phyloP scores from a whole-genome alignment of 2,329 filamentous ascomycete genomes.

The Thielaviopsis ethacetica region DNA sequence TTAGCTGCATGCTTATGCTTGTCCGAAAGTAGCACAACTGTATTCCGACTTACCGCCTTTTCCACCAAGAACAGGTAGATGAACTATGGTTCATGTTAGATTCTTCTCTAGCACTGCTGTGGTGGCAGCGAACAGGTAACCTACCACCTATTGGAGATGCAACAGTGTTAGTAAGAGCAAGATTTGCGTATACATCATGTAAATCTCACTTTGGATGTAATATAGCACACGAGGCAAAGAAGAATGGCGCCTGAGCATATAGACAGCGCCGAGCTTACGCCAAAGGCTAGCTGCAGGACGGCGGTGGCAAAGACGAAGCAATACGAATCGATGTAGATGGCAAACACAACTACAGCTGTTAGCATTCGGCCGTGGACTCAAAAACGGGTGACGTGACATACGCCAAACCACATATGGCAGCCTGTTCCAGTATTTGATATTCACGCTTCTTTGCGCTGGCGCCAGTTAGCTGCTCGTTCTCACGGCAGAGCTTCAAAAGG shows the following conservation, averaged over 20 bases:
- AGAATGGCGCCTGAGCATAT: slow-evolving; percentile 43
- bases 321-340: slow-evolving; percentile 44
- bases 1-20: slow-evolving; percentile 9
- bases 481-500: slow-evolving; percentile 3
- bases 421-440: slow-evolving; percentile 12
- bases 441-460: slow-evolving; percentile 10
- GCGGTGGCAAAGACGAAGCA: slow-evolving; percentile 41
- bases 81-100: slow-evolving; percentile 20
- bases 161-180: background rate
- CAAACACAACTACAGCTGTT: slow-evolving; percentile 33
- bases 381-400: slow-evolving; percentile 16
- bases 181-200: background rate
- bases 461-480: background rate
- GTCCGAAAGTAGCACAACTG: background rate
- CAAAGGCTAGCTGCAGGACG: slow-evolving; percentile 39
- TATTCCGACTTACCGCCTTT: slow-evolving; percentile 32
- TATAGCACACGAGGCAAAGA: slow-evolving; percentile 43
- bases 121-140: background rate
- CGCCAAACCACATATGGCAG: slow-evolving; percentile 28
- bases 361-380: background rate
- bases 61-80: slow-evolving; percentile 52
- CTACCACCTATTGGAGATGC: slow-evolving; percentile 6
- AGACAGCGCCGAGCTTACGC: slow-evolving; percentile 31
- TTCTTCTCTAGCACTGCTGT: background rate
- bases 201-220: slow-evolving; percentile 40